A percentile compares a stretch with the other conserved stretches of the same genome.
Evolutionary conservation across 2,329 filamentous ascomycete species (phyloP).

Genomic region (Cephalotrichum gorgonifer): DNA sequence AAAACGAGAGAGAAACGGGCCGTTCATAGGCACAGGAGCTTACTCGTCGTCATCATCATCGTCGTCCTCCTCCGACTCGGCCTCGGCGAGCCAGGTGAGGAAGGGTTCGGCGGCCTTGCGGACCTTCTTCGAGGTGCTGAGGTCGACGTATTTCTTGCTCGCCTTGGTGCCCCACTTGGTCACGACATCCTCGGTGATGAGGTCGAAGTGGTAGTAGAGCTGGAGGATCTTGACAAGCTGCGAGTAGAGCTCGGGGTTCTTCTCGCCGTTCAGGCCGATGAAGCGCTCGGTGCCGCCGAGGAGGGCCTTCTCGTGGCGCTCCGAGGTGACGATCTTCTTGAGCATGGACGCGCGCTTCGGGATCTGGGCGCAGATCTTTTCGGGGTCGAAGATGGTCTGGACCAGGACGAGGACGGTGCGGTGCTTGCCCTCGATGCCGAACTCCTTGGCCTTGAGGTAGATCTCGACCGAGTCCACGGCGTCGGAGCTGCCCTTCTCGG

Average conservation of each 20-base stretch:
- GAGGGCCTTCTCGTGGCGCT: conserved; percentile 91
- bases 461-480: conserved; percentile 83
- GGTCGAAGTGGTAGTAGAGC: conserved; percentile 81
- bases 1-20: not conserved
- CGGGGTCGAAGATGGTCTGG: conserved; percentile 77
- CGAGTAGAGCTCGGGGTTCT: conserved; percentile 65
- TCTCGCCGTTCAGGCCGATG: conserved; percentile 58
- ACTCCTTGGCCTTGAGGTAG: conserved; percentile 92
- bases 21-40: not conserved
- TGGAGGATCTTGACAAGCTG: conserved; percentile 80
- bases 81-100: conserved; percentile 85
- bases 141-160: conserved; percentile 96
- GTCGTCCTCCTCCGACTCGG: conserved; percentile 64
- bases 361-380: conserved; percentile 82
- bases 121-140: conserved; percentile 84
- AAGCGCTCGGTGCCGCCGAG: conserved; percentile 93
- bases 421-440: conserved; percentile 91
- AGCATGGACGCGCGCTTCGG: conserved; percentile 74
- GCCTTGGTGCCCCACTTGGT: conserved; percentile 89
- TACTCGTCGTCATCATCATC: conserved; percentile 12
- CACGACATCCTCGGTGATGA: conserved; percentile 79
- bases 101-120: conserved; percentile 91
- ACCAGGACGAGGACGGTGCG: conserved; percentile 85
- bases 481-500: conserved; percentile 61
- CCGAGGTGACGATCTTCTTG: conserved; percentile 82